Conservation (phyloP, 1,284 basidiomycete species). For the Mycena sp. region DNA sequence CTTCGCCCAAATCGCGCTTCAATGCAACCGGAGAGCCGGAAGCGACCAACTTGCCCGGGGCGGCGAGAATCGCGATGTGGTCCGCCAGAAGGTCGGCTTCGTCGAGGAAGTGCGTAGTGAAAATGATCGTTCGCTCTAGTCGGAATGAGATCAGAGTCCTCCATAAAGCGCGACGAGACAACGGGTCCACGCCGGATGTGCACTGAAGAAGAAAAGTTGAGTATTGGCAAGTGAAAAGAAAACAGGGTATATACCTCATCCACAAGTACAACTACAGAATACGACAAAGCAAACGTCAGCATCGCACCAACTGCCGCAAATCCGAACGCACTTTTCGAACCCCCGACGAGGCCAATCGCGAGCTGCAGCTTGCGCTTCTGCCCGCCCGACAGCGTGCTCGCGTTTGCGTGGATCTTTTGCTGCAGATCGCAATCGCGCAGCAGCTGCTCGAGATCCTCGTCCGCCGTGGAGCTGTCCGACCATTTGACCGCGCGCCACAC, state of each 20-base stretch:
- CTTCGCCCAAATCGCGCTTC: slow-evolving; percentile 77
- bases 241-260: slow-evolving; percentile 60
- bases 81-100: slow-evolving; percentile 85
- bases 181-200: slow-evolving; percentile 83
- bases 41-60: slow-evolving; percentile 80
- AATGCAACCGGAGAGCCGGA: slow-evolving; percentile 77
- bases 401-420: slow-evolving; percentile 72
- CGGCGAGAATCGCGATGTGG: slow-evolving; percentile 77
- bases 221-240: background rate
- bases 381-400: slow-evolving; percentile 76
- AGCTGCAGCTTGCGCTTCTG: slow-evolving; percentile 87
- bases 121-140: slow-evolving; percentile 68
- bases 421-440: slow-evolving; percentile 77
- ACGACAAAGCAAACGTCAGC: background rate
- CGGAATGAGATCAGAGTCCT: slow-evolving; percentile 73
- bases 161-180: slow-evolving; percentile 83
- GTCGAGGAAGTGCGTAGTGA: slow-evolving; percentile 75
- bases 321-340: slow-evolving; percentile 72
- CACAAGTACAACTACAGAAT: slow-evolving; percentile 70
- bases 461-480: slow-evolving; percentile 51
- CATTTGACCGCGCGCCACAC: slow-evolving; percentile 82
- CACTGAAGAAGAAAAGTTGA: slow-evolving; percentile 48
- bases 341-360: slow-evolving; percentile 80
- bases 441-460: slow-evolving; percentile 69
- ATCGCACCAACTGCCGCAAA: slow-evolving; percentile 13